Percentiles rank a stretch among this genome's conserved stretches.
These are phyloP conservation scores for Gnomoniopsis sp. DNA, from an alignment of 2,329 filamentous ascomycete species.

Conservation along the genomic window DNA sequence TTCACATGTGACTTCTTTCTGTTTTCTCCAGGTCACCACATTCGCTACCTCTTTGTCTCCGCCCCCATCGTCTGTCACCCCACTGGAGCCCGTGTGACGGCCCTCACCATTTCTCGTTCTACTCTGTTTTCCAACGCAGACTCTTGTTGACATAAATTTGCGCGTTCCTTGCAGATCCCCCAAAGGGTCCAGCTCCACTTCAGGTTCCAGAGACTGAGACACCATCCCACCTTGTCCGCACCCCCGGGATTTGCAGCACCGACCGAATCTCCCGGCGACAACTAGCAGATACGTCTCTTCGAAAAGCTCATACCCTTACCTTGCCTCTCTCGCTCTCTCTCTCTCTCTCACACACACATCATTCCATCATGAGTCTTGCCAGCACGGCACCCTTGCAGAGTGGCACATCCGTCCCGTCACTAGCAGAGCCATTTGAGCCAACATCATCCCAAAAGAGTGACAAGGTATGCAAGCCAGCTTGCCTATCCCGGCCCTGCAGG, in stretches of 20 bases:
- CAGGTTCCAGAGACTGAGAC: slow-evolving; percentile 5
- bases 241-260: slow-evolving; percentile 3
- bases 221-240: slow-evolving; percentile 1
- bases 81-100: background rate
- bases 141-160: slow-evolving; percentile 13
- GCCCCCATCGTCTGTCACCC: background rate
- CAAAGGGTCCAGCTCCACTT: background rate
- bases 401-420: slow-evolving; percentile 27
- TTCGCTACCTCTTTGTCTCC: slow-evolving; percentile 8
- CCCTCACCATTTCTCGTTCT: slow-evolving; percentile 5
- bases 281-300: background rate
- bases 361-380: slow-evolving; percentile 26
- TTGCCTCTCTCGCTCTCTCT: too few relatives aligned
- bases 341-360: background rate
- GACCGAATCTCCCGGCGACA: background rate
- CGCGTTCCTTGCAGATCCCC: slow-evolving; percentile 12
- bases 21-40: background rate
- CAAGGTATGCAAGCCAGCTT: slow-evolving; percentile 30
- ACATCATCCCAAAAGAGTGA: slow-evolving; percentile 23
- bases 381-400: slow-evolving; percentile 23
- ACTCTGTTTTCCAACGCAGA: slow-evolving; percentile 1
- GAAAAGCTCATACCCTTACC: slow-evolving; percentile 1
- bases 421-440: slow-evolving; percentile 24
- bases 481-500: slow-evolving; percentile 24
- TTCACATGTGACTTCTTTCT: background rate